Evolutionary conservation across 2,329 filamentous ascomycete genomes (phyloP).

Genomic region (Cladosporium oxysporum): DNA sequence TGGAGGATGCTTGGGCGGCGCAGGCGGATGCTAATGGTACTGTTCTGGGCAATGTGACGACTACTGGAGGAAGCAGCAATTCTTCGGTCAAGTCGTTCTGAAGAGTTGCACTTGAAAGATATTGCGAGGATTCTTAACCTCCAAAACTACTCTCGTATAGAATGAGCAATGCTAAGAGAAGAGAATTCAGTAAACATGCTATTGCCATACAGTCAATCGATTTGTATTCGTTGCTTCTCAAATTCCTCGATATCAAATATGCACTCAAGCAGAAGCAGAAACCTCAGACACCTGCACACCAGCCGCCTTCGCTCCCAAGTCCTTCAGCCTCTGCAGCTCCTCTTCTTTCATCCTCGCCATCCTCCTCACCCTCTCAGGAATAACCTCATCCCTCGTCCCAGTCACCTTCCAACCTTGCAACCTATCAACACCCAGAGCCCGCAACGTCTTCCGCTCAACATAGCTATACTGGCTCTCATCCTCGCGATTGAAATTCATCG

Average conservation of each 20-base stretch:
- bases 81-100: neutral
- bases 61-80: neutral
- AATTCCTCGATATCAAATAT: neutral
- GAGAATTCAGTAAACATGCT: neutral
- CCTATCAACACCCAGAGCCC: conserved; percentile 49
- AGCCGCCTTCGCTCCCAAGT: conserved; percentile 30
- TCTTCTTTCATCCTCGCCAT: conserved; percentile 52
- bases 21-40: conserved; percentile 35
- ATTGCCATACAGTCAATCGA: neutral
- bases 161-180: neutral
- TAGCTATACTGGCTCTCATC: conserved; percentile 53
- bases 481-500: conserved; percentile 54
- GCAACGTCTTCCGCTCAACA: conserved; percentile 59
- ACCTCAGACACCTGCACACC: conserved; percentile 20
- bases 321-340: conserved; percentile 33
- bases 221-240: neutral
- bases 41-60: conserved; percentile 40
- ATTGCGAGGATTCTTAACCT: too few relatives aligned
- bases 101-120: neutral
- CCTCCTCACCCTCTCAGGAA: conserved; percentile 52
- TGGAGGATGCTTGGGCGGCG: conserved; percentile 43
- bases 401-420: conserved; percentile 57
- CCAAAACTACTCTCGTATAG: too few relatives aligned
- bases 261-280: conserved; percentile 4
- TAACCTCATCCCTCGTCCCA: conserved; percentile 50